Conservation (phyloP, 2,329 filamentous ascomycete genomes). For the Didymosphaeria variabile region DNA sequence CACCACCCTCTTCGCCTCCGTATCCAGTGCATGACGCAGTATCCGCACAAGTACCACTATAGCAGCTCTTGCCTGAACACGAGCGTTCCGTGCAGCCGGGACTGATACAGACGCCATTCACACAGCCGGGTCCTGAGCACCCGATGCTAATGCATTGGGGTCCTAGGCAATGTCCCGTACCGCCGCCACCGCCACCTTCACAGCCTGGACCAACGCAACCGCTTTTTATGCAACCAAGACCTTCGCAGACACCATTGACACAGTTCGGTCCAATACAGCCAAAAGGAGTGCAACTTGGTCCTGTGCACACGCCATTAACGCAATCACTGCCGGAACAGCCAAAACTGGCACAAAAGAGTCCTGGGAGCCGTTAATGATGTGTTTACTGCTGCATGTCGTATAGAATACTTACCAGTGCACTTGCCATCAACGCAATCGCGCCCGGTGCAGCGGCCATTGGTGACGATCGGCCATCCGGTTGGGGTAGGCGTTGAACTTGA, state of each 20-base stretch:
- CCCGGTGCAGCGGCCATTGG: constrained; percentile 6
- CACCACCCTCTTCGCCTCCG: not conserved
- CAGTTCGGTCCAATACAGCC: constrained; percentile 7
- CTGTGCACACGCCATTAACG: constrained; percentile 2
- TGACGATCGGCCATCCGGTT: not conserved
- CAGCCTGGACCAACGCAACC: constrained; percentile 3
- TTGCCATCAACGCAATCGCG: not conserved
- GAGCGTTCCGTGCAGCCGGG: constrained; percentile 1
- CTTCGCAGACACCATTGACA: constrained; percentile 5
- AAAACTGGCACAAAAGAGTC: constrained; percentile 1
- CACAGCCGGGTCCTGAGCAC: constrained; percentile 5
- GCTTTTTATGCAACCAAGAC: not conserved
- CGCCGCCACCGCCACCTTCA: constrained; percentile 1
- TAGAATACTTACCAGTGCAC: constrained; percentile 4
- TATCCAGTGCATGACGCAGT: not conserved
- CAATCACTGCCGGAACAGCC: constrained; percentile 2
- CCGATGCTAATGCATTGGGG: constrained; percentile 5
- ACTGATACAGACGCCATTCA: not conserved
- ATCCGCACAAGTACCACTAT: constrained; percentile 2
- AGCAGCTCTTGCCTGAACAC: not conserved
- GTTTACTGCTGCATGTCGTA: too few relatives aligned
- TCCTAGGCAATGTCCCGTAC: not conserved
- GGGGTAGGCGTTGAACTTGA: too few relatives aligned
- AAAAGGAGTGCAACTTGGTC: not conserved
- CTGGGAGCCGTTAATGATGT: too few relatives aligned